Conservation (phyloP, 805 yeast genomes). For the Wickerhamomyces bisporus region DNA sequence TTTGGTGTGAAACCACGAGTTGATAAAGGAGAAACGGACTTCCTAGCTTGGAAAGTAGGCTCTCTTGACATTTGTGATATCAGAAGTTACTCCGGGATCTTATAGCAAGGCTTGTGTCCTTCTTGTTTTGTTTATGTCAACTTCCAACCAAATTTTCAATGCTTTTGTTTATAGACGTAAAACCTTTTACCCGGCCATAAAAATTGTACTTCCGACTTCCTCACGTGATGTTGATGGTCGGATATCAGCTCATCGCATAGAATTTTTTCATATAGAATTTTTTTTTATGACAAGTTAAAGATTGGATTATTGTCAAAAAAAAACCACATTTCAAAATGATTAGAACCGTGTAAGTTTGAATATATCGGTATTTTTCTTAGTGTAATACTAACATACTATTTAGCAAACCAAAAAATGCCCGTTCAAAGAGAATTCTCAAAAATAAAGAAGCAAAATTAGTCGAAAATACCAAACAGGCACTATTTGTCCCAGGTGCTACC, state of each 20-base stretch:
- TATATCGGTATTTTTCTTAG: no score
- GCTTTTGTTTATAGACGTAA: not conserved
- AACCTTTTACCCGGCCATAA: not conserved
- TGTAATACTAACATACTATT: no score
- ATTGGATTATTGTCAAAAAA: no score
- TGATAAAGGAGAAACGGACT: not conserved
- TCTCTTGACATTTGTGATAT: not conserved
- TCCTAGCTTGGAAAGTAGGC: not conserved
- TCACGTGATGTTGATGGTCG: not conserved
- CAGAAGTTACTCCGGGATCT: no score
- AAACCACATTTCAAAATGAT: no score
- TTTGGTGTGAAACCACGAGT: not conserved
- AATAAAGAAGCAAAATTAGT: constrained; percentile 82
- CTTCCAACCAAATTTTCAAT: not conserved
- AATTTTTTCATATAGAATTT: not conserved
- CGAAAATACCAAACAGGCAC: constrained; percentile 85
- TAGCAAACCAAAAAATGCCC: constrained; percentile 87
- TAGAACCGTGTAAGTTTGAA: constrained; percentile 30
- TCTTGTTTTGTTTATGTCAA: no score
- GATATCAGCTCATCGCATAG: not conserved
- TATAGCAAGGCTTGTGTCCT: no score
- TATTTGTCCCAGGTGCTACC: constrained; percentile 87
- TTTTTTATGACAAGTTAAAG: no score
- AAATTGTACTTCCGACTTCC: no score
- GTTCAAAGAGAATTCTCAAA: constrained; percentile 91